Evolutionary conservation across 2,329 filamentous ascomycete genomes (phyloP), one percentile per base, ranked within the genome.

Genomic region (Ophiobolus disseminans): DNA sequence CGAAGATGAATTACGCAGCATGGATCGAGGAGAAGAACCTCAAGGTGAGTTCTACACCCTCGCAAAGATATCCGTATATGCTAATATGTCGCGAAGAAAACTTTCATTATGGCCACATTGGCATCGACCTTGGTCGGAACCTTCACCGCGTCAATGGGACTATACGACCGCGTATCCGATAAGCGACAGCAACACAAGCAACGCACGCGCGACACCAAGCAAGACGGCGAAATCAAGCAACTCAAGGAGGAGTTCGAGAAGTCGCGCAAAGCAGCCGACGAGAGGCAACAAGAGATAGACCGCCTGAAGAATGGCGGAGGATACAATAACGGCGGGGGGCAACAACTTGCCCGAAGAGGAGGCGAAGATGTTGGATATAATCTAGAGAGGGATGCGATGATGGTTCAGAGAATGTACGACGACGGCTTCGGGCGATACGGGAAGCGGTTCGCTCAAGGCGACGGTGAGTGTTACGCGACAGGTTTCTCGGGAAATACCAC

Each of bases 1-100:
- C 50, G 58, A 70, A 51, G 43, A 76, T 76, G 73, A 75, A 75
- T 51, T 76, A 75, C 65, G 62, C 73, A 56, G 75, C 74, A 58
- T 75, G 74, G 73, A 76, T 76, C 45, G 73, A 76, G 65, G 74
- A 76, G 65, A 73, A 75, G 55, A 75, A 75, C 48, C 70, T 75
- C 60, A 76, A 76, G 59, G 70, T 73, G 64, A 48, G 37, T 28
- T 17, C 22, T 23, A 40, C 31, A 30, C 11, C 23, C 14, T 17
- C 13, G 32, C 17, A 32, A n/a, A 45, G 25, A 34, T 32, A 45
- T 36, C 20, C 13, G 14, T 14, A 17, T 11, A 8, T 38, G 22
- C 14, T 34, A 9, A 38, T n/a, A 31, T 10, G 2, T 2, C 13
- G 35, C 36, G 26, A 26, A 73, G 73, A 76, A 76, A 74, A 74